Base-by-base conservation (phyloP, 371 early-diverging fungal genomes). In the Circinella minor region DNA sequence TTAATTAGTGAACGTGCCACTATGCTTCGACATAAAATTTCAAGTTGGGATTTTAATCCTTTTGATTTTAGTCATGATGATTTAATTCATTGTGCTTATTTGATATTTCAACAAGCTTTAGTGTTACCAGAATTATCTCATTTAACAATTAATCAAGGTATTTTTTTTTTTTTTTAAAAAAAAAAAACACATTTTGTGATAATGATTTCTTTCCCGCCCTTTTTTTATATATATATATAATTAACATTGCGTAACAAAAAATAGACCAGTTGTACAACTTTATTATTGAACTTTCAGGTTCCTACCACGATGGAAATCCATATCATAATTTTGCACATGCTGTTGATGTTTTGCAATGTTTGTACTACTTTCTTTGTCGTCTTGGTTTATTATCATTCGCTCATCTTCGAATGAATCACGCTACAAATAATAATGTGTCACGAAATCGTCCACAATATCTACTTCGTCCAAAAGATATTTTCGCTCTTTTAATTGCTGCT, bases 251-350 rank as follows among this genome's bases (percentile, higher is more conserved):
- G 57, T 57, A 57, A 57, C 57, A 5, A n/a, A 7, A 17, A 10
- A 36, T 61, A 89, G 88, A 78, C 17, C 79, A 83, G 71, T 72
- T 88, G 61, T 88, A 88, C 74, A 80, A 84, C 48, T 88, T 91
- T 74, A 81, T 91, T 34, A 74, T 86, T 49, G 88, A 89, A 36
- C 74, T 91, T 55, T 81, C 85, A 54, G 83, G 84, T 48, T 81
- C 88, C 9, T 93, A 93, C 77, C 89, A 90, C 77, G 82, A 87
- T 48, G 87, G 82, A 63, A 94, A 94, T 74, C 91, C 92, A 14
- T 94, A 93, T 76, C 95, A 95, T 77, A 94, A 93, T 79, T 92
- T 93, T 77, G 85, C 86, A 36, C 95, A 95, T 80, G 94, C 95
- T 7, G 90, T 93, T 10, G 95, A 95, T 74, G 94, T 94, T 11